Base-by-base conservation (phyloP, 108 stramenopile species). In the Cyclotella kingstonii region DNA sequence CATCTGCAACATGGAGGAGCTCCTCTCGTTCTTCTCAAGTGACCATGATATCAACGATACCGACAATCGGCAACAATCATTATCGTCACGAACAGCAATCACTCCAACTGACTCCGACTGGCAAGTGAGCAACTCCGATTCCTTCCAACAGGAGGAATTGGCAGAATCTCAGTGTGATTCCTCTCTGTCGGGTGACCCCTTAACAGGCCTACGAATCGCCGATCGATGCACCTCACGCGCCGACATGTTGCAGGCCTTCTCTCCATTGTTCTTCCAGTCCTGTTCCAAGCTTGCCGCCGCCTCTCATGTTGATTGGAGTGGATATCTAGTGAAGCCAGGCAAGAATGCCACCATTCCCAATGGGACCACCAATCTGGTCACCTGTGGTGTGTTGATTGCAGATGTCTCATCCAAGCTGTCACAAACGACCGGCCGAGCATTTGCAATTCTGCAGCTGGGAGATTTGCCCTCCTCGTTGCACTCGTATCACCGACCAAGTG, bases 401-500 rank as follows among this genome's bases (percentile, higher is more conserved):
- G 73, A 74, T 30, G 40, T 49, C 1, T 23, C 35, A 0, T 58
- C 63, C n/a, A 31, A 51, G 18, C 17, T 74, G 3, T 57, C 54
- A 34, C 70, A 84, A 29, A 66, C 60, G 44, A 83, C 76, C 1
- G 91, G 91, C 8, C 62, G 84, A 35, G 86, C 84, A 7, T 93
- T 83, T 70, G 85, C 79, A 9, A 78, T 82, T 22, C 49, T 89
- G 39, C 60, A 61, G 0, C 68, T 87, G 51, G 86, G 86, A 8
- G 84, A 81, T 55, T 49, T 91, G 17, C 34, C 47, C 4, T 35
- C 28, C 9, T 57, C 54, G 19, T 29, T 45, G 43, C 38, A 15
- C 8, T 48, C 46, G 2, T 17, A 3, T 2, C 9, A 15, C 1
- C 1, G 8, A 18, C 25, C 50, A 7, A 45, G 18, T 9, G 25